phyloP scores from a whole-genome alignment of 2,329 filamentous ascomycete genomes.

The Macrophomina tecta region DNA sequence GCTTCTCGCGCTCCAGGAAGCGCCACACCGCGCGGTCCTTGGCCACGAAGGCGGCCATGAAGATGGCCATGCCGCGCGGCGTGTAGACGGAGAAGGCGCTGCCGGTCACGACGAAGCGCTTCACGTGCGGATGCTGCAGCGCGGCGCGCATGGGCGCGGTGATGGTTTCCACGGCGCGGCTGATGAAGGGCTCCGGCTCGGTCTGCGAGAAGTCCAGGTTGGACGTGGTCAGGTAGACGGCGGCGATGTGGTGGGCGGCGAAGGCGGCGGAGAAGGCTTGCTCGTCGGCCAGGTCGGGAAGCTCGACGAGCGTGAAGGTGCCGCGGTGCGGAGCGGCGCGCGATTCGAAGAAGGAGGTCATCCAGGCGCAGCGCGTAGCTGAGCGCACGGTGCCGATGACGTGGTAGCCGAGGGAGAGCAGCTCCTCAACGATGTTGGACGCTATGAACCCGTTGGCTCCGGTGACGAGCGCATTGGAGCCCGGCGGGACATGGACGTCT shows the following conservation, averaged over 20 bases:
- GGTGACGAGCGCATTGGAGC: slow-evolving; percentile 35
- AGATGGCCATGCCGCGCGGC: slow-evolving; percentile 36
- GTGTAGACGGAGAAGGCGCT: neutral
- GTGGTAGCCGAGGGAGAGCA: slow-evolving; percentile 38
- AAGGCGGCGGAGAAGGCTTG: neutral
- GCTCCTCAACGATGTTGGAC: slow-evolving; percentile 33
- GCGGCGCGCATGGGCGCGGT: slow-evolving; percentile 4
- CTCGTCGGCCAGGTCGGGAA: neutral
- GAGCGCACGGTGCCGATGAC: slow-evolving; percentile 37
- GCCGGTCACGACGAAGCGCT: slow-evolving; percentile 21
- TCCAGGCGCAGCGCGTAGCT: slow-evolving; percentile 6
- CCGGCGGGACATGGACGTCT: slow-evolving; percentile 1
- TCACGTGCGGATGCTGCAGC: neutral
- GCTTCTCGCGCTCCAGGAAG: slow-evolving; percentile 27
- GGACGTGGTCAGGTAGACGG: neutral
- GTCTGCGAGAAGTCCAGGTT: slow-evolving; percentile 2
- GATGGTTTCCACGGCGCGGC: neutral
- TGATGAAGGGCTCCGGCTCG: neutral
- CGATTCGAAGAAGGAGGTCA: neutral
- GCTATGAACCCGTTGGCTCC: slow-evolving; percentile 44
- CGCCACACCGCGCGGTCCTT: slow-evolving; percentile 31
- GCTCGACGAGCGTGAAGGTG: slow-evolving; percentile 9
- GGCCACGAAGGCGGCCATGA: slow-evolving; percentile 63
- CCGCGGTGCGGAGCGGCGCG: neutral
- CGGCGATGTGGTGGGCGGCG: neutral